Base-by-base conservation (phyloP, 768 basidiomycete species). In the Xerocomellus chrysenteron region DNA sequence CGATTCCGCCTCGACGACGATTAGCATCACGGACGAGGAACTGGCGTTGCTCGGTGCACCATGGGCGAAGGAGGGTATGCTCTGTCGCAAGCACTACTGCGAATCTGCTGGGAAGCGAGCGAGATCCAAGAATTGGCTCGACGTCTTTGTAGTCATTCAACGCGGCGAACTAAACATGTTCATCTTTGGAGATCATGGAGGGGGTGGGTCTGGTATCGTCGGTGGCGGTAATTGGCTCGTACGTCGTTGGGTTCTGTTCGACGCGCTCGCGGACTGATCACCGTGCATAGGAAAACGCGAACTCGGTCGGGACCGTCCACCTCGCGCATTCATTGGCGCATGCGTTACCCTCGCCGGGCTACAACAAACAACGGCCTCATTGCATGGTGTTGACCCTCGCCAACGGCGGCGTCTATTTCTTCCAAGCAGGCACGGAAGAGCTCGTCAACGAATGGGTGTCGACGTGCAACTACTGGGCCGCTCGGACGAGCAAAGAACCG, bases 391-490 rank as follows among this genome's bases (percentile, higher is more conserved):
- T 99, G 47, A 94, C 94, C 1, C 78, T 95, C 52, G 79, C 95
- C 7, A 86, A 85, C 62, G 94, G 94, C 11, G 92, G 87, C 3
- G 90, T 94, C n/a, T 96, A 88, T 73, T 97, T 98, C 77, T 97
- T 97, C 80, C 97, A 99, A 73, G 94, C 96, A 1, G 97, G 97
- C 2, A 99, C 97, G 4, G 96, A 97, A 66, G 96, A 98, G 63
- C 83, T 99, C n/a, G 94, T 97, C 48, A 90, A 91, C 65, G 97
- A 99, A 72, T 98, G 97, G 97, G 95, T 97, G 8, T 88, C 91
- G 40, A 97, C 97, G 0, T 98, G 96, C 82, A 99, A 98, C 76
- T 99, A 99, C 70, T 98, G 97, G 97, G 92, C 97, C 0, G 97
- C 96, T 2, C 81, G 97, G 44, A 91, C 86, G 54, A 94, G 92